Percentiles rank a stretch among this genome's conserved stretches.
These are phyloP conservation scores for Fomitopsis betulina DNA, from an alignment of 1,284 basidiomycete genomes.

Conservation along the genomic window DNA sequence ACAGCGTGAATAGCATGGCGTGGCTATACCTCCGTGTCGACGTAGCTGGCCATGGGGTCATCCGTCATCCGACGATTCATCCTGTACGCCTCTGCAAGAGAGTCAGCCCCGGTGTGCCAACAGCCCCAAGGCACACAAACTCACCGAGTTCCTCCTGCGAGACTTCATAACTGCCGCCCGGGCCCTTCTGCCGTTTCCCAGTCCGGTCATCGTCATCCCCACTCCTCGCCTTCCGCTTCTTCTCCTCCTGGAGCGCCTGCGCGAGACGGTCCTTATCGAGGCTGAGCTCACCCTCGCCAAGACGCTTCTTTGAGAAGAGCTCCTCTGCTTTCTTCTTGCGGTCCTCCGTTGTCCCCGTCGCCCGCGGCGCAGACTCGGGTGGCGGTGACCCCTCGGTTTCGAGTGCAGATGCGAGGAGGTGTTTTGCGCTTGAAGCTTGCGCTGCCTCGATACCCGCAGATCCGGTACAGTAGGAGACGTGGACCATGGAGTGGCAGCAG, in stretches of 20 bases:
- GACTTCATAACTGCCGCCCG: slow-evolving; percentile 63
- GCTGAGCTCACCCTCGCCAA: slow-evolving; percentile 73
- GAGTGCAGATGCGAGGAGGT: slow-evolving; percentile 44
- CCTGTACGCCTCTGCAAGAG: slow-evolving; percentile 73
- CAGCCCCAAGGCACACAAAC: slow-evolving; percentile 27
- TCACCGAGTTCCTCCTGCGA: slow-evolving; percentile 90
- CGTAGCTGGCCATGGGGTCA: slow-evolving; percentile 88
- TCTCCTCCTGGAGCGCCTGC: slow-evolving; percentile 74
- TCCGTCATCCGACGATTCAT: slow-evolving; percentile 67
- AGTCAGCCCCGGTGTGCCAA: slow-evolving; percentile 9
- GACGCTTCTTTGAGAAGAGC: slow-evolving; percentile 61
- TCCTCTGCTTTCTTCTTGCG: slow-evolving; percentile 46
- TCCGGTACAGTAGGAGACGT: slow-evolving; percentile 93
- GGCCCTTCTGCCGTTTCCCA: slow-evolving; percentile 49
- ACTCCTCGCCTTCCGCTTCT: slow-evolving; percentile 67
- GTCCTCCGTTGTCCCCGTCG: slow-evolving; percentile 28
- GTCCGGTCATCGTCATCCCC: slow-evolving; percentile 49
- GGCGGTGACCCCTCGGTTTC: slow-evolving; percentile 13
- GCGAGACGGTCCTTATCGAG: slow-evolving; percentile 67
- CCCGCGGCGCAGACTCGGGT: slow-evolving; percentile 19
- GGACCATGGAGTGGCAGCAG: slow-evolving; percentile 88
- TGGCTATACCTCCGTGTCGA: slow-evolving; percentile 45
- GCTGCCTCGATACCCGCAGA: slow-evolving; percentile 82
- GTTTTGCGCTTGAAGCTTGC: slow-evolving; percentile 63
- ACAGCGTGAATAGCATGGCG: slow-evolving; percentile 12